phyloP scores from a whole-genome alignment of 768 basidiomycete genomes.

The Galerina sulciceps region DNA sequence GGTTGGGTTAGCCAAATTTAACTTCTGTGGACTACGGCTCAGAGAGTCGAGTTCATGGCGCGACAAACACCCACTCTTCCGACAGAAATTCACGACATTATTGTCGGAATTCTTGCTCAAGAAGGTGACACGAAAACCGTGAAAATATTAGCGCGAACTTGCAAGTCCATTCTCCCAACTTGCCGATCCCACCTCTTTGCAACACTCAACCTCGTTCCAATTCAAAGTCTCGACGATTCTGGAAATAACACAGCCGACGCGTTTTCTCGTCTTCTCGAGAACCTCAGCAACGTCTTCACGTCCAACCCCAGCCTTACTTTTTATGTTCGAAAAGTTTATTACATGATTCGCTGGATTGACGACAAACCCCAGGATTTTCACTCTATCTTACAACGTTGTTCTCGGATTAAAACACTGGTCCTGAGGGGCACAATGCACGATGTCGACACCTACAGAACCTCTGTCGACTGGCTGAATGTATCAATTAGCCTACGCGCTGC shows the following conservation, averaged over 20 bases:
- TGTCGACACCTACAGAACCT: neutral
- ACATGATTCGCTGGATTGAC: constrained; percentile 4
- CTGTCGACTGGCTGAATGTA: constrained; percentile 1
- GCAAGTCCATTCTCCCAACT: neutral
- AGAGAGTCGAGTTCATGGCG: neutral
- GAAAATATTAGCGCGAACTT: constrained; percentile 1
- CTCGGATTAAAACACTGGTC: neutral
- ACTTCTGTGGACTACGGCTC: too few relatives aligned
- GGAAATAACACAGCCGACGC: neutral
- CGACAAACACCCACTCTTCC: neutral
- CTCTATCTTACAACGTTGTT: neutral
- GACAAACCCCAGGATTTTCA: neutral
- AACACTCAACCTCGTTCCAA: constrained; percentile 3
- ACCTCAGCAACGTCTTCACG: neutral
- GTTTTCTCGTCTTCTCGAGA: neutral
- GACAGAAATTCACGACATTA: constrained; percentile 4
- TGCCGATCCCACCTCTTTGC: constrained; percentile 10
- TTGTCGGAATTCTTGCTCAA: constrained; percentile 9
- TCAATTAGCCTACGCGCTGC: neutral
- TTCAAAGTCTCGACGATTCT: neutral
- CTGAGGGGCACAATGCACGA: neutral
- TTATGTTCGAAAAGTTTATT: constrained; percentile 8
- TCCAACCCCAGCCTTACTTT: neutral
- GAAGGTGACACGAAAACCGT: constrained; percentile 3
- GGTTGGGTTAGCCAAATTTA: too few relatives aligned